These are phyloP conservation scores for Coemansia sp. DNA, from an alignment of 192 early-diverging fungal species.

Conservation along the genomic window DNA sequence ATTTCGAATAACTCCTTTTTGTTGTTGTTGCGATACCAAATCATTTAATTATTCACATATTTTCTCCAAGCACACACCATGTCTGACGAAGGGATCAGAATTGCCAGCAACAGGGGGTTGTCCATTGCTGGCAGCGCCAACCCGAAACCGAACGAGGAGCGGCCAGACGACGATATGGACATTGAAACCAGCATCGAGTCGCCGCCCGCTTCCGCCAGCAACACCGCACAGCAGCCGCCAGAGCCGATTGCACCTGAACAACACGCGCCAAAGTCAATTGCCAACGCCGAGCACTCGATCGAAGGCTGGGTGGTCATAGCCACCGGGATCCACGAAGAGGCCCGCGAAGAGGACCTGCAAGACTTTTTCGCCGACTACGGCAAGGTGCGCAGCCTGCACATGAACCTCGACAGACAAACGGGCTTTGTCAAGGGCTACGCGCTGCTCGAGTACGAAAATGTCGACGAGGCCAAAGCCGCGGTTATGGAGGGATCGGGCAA, in stretches of 20 bases:
- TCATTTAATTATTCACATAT: too few relatives aligned
- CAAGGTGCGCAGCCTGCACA: conserved; percentile 83
- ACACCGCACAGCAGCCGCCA: neutral
- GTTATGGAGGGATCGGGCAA: conserved; percentile 70
- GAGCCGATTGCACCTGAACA: too few relatives aligned
- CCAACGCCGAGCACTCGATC: conserved; percentile 53
- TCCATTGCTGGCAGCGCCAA: conserved; percentile 19
- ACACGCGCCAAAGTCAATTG: neutral
- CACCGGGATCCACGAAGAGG: conserved; percentile 92
- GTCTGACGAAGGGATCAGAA: neutral
- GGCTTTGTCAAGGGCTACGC: conserved; percentile 98
- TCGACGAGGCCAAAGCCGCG: conserved; percentile 77
- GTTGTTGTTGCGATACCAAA: too few relatives aligned
- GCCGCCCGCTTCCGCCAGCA: neutral
- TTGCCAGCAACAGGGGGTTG: conserved; percentile 1
- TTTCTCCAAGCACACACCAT: neutral
- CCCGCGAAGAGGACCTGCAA: conserved; percentile 84
- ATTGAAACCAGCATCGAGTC: neutral
- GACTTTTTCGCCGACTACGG: conserved; percentile 91
- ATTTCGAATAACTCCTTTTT: too few relatives aligned
- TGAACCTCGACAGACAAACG: conserved; percentile 92
- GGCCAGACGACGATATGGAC: conserved; percentile 2
- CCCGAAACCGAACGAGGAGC: neutral
- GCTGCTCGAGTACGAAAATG: conserved; percentile 80
- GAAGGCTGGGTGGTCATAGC: conserved; percentile 98